phyloP scores from a whole-genome alignment of 768 basidiomycete genomes.

The Pleurotus djamor region DNA sequence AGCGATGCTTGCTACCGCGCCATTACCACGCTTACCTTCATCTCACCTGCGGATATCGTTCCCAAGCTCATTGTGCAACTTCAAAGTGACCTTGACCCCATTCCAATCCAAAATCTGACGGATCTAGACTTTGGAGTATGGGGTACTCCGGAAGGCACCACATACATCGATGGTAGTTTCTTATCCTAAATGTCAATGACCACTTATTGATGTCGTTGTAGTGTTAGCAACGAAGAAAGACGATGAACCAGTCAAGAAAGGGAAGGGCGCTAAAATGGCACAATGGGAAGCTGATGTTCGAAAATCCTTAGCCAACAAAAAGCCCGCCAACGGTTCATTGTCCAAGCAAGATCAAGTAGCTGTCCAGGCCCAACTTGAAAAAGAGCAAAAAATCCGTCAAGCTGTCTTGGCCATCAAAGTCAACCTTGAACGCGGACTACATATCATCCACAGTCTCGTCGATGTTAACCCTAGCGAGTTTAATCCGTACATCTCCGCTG shows the following conservation, averaged over 20 bases:
- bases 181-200: background rate
- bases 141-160: conserved; percentile 79
- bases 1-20: conserved; percentile 73
- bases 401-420: conserved; percentile 54
- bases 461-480: conserved; percentile 47
- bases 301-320: conserved; percentile 80
- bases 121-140: conserved; percentile 81
- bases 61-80: conserved; percentile 72
- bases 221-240: conserved; percentile 65
- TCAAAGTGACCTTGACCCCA: conserved; percentile 58
- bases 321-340: conserved; percentile 50
- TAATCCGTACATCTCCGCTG: conserved; percentile 48
- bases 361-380: conserved; percentile 80
- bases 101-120: conserved; percentile 58
- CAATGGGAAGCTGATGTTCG: conserved; percentile 97
- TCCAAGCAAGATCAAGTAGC: conserved; percentile 85
- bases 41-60: conserved; percentile 68
- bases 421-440: conserved; percentile 63
- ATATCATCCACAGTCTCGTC: conserved; percentile 66
- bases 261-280: conserved; percentile 86
- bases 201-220: conserved; percentile 20
- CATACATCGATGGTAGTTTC: conserved; percentile 73
- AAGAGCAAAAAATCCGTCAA: conserved; percentile 69
- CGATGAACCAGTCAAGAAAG: conserved; percentile 55
- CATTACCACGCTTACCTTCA: conserved; percentile 74